Conservation (phyloP, 176 grass and related monocot species). For the Lolium multiflorum region DNA sequence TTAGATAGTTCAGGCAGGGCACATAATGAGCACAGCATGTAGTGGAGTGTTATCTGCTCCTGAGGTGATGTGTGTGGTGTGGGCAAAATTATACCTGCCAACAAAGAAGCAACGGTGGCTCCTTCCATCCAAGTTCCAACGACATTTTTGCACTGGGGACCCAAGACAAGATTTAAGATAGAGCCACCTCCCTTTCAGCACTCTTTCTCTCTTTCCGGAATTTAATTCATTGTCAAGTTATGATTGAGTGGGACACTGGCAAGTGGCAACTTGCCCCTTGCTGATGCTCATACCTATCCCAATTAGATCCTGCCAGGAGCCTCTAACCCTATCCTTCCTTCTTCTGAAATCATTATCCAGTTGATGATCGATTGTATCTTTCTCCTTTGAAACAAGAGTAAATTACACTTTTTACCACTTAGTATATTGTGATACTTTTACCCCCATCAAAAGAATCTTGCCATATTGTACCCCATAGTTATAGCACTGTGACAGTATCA, state of each 20-base stretch:
- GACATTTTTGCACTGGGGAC: constrained; percentile 44
- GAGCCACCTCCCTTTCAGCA: constrained; percentile 28
- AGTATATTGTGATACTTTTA: background rate
- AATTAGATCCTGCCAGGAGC: constrained; percentile 21
- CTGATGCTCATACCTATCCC: constrained; percentile 39
- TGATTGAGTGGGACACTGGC: constrained; percentile 34
- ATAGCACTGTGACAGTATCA: background rate
- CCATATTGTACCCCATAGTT: background rate
- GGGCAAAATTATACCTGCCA: constrained; percentile 27
- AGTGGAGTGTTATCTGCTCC: constrained; percentile 15
- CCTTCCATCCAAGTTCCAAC: constrained; percentile 36
- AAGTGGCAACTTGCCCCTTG: constrained; percentile 50
- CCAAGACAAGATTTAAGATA: constrained; percentile 46
- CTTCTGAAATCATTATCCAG: constrained; percentile 17
- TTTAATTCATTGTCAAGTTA: constrained; percentile 42
- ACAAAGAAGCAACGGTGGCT: constrained; percentile 41
- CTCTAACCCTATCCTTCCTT: constrained; percentile 11
- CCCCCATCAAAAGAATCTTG: background rate
- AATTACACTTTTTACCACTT: background rate
- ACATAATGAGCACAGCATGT: background rate
- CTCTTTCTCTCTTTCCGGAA: constrained; percentile 41
- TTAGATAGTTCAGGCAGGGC: background rate
- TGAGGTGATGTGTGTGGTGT: constrained; percentile 18
- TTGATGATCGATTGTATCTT: constrained; percentile 23
- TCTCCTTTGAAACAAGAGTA: background rate